A percentile compares a stretch with the other conserved stretches of the same genome.
These are phyloP conservation scores for Mycena capillaripes DNA, from an alignment of 768 basidiomycete species.

Conservation along the genomic window DNA sequence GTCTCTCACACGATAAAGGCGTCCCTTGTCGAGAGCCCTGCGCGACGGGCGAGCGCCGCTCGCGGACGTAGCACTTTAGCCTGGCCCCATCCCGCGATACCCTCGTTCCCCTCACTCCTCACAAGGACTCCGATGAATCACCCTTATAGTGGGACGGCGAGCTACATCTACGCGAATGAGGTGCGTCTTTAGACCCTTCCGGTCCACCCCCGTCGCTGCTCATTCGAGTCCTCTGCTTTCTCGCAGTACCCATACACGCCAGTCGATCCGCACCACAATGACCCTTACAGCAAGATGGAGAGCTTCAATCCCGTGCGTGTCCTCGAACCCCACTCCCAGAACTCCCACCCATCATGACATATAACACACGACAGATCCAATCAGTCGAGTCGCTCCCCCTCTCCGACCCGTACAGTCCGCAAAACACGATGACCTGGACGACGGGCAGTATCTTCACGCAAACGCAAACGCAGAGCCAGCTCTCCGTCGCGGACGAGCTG, in stretches of 20 bases:
- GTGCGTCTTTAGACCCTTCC: background rate
- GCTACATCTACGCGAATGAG: constrained; percentile 32
- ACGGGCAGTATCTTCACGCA: background rate
- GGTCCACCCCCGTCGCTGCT: background rate
- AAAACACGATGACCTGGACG: constrained; percentile 3
- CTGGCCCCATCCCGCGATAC: too few species aligned
- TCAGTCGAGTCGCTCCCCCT: constrained; percentile 25
- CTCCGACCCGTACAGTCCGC: constrained; percentile 1
- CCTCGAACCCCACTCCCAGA: background rate
- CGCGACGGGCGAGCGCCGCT: background rate
- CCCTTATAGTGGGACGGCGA: constrained; percentile 24
- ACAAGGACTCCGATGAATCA: constrained; percentile 9
- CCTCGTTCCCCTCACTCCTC: too few species aligned
- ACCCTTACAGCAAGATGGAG: constrained; percentile 5
- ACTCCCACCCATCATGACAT: background rate
- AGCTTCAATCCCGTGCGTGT: constrained; percentile 19
- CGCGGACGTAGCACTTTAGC: background rate
- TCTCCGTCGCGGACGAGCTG: constrained; percentile 3
- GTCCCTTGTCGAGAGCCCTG: too few species aligned
- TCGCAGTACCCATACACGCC: constrained; percentile 5
- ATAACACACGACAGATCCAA: constrained; percentile 4
- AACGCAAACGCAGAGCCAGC: constrained; percentile 10
- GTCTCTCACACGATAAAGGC: background rate
- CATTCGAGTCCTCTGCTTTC: background rate
- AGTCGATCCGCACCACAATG: background rate